Conservation (phyloP, 306 rosid genomes). For the Pyrus communis region DNA sequence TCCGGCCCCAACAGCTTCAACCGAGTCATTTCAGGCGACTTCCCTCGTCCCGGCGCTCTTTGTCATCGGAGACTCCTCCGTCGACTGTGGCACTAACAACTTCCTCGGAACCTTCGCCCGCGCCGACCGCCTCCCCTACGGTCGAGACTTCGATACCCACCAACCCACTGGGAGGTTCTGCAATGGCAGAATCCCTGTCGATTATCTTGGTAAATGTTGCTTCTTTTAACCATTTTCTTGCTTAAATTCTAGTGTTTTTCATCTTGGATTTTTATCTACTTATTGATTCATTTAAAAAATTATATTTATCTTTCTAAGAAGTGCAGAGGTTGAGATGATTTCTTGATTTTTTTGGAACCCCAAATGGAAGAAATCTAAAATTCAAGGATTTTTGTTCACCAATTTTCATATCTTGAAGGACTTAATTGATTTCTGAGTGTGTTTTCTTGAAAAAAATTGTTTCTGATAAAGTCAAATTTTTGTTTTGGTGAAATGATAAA, state of each 20-base stretch:
- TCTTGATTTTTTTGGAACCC: neutral
- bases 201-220: conserved; percentile 49
- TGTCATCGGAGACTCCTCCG: conserved; percentile 82
- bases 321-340: neutral
- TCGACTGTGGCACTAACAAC: conserved; percentile 79
- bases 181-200: conserved; percentile 84
- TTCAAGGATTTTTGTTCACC: neutral
- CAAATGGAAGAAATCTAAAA: neutral
- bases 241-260: neutral
- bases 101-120: conserved; percentile 71
- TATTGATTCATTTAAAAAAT: neutral
- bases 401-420: neutral
- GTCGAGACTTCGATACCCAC: conserved; percentile 77
- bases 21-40: neutral
- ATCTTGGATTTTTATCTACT: neutral
- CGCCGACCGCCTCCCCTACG: conserved; percentile 75
- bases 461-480: no score
- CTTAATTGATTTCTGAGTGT: neutral
- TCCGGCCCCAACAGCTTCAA: neutral
- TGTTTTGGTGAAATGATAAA: no score
- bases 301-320: neutral
- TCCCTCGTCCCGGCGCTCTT: conserved; percentile 62
- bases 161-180: conserved; percentile 74
- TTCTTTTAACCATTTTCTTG: neutral
- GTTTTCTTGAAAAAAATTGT: neutral